These are phyloP conservation scores for Ogataea paraovalis DNA, from an alignment of 805 yeast species.

Conservation along the genomic window DNA sequence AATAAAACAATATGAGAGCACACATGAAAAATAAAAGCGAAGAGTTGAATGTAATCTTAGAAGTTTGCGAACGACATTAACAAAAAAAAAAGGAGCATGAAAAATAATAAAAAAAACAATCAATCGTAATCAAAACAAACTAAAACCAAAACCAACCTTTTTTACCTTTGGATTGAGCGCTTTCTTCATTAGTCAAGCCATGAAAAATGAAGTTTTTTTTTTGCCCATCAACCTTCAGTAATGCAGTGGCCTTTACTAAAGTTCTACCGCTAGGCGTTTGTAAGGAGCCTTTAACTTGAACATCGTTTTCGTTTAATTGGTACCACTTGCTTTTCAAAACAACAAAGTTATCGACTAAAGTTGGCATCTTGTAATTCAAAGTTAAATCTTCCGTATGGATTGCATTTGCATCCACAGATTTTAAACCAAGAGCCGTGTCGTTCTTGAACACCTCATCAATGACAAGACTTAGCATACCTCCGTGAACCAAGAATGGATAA, in stretches of 20 bases:
- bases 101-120: not conserved
- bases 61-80: not conserved
- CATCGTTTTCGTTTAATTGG: conserved; percentile 28
- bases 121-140: not conserved
- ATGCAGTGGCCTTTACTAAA: conserved; percentile 56
- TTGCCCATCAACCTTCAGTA: conserved; percentile 26
- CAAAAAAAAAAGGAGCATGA: not conserved
- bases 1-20: not conserved
- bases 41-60: not conserved
- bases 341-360: conserved; percentile 74
- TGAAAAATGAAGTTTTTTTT: conserved; percentile 3
- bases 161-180: not conserved
- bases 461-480: conserved; percentile 80
- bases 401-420: conserved; percentile 31
- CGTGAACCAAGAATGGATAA: conserved; percentile 83
- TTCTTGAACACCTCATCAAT: conserved; percentile 68
- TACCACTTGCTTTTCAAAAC: conserved; percentile 51
- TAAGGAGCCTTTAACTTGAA: conserved; percentile 47
- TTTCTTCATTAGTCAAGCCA: conserved; percentile 4
- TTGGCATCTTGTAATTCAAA: conserved; percentile 62
- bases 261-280: conserved; percentile 49
- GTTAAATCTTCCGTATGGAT: conserved; percentile 46
- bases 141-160: conserved; percentile 19
- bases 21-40: not conserved
- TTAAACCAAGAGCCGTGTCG: conserved; percentile 19